Base-by-base conservation (phyloP, 2,329 filamentous ascomycete species). In the Penicillium sp. region DNA sequence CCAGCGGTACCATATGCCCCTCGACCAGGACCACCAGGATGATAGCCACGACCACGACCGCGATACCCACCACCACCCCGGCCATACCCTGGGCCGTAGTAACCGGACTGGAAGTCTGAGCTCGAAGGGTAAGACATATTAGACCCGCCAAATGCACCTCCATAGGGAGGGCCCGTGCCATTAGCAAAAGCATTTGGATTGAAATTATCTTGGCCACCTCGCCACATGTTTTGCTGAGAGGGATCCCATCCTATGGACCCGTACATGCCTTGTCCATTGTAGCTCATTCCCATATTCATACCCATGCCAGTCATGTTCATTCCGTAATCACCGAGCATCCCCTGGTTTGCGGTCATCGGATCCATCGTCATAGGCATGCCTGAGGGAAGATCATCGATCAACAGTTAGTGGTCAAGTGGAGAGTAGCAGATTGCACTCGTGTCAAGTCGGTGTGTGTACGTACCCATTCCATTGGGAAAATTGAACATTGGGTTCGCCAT, bases 391-490 rank as follows among this genome's bases (percentile, higher is more conserved):
- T 18, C 18, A 18, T 18, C 18, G 41, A 52, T 70, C 59, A 38
- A 41, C 34, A 35, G 28, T 26, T 32, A 12, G 9, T 18, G 18
- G 18, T 18, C 18, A 18, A 18, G 18, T 18, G 18, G 18, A 18
- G 18, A 18, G 18, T 18, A 18, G 18, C 18, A 18, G 18, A 18
- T 18, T 18, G 18, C 18, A 18, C 18, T 3, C 18, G 18, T 1
- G 18, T 8, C 4, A 32, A 4, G 11, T 32, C 29, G 7, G 37
- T 1, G 25, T 25, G 29, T 25, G 18, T 41, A 77, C 87, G 66
- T 81, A 96, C 90, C 87, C 87, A 96, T 95, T 82, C 91, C 89
- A 45, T 85, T 85, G 79, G 70, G 86, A 78, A 85, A 89, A 80
- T 69, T 67, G 49, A 66, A 63, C 67, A 73, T 69, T 45, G 65